Base-by-base conservation (phyloP, 305 asterid genomes). In the Plantago coronopus region DNA sequence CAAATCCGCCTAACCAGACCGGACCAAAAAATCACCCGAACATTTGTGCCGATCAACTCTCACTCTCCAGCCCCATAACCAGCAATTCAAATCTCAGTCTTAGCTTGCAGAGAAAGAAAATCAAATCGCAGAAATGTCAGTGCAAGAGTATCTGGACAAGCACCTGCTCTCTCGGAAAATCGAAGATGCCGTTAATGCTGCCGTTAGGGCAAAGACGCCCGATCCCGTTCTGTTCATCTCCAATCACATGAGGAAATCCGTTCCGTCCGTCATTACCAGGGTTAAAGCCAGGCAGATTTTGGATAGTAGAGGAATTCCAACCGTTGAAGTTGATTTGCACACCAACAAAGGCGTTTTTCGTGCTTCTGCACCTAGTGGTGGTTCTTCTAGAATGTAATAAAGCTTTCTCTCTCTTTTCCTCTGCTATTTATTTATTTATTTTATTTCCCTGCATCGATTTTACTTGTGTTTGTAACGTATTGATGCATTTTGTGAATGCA, bases 121-220 rank as follows among this genome's bases (percentile, higher is more conserved):
- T 34, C 40, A 34, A 34, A 34, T 34, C 40, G 19, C 15, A 54
- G 75, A 64, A 74, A 93, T 93, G 97, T 89, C 96, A 38, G 99
- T 94, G 64, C 99, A 87, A 72, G 99, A 94, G 53, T 94, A 87
- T 72, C 85, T 94, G 66, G 96, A 89, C 63, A 85, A 83, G 70
- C 97, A 94, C 67, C 58, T 71, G 84, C 95, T 94, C 69, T 85
- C 97, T 13, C 86, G 96, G 76, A 94, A 82, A 71, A 87, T 94
- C 42, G 99, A 94, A 74, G 99, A 94, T 68, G 97, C 99, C 69
- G 99, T 94, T 23, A 94, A 94, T 80, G 99, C 99, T 45, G 97
- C 99, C 72, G 99, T 94, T 58, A 84, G 99, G 77, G 84, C 96
- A 42, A 94, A 89, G 62, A 82, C 96, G 59, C 64, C 78, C 59